Evolutionary conservation across 2,329 filamentous ascomycete genomes (phyloP).

Genomic region (Aureobasidium namibiae): DNA sequence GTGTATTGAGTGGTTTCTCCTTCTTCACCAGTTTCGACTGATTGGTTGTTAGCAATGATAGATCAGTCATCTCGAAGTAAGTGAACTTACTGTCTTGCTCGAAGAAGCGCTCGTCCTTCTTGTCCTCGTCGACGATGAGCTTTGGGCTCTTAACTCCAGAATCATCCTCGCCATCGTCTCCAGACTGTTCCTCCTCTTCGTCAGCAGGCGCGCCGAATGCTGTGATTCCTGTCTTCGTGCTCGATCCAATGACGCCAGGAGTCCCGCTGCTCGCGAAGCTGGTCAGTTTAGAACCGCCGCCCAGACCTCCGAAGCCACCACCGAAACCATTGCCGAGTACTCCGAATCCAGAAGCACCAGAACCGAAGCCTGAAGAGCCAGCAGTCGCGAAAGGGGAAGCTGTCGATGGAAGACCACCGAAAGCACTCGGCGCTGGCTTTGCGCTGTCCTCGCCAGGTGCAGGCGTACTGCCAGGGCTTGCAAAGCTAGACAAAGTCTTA

Average conservation of each 20-base stretch:
- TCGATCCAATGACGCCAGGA: constrained; percentile 40
- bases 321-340: constrained; percentile 33
- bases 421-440: constrained; percentile 23
- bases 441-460: constrained; percentile 10
- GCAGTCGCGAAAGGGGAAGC: constrained; percentile 23
- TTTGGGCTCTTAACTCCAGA: constrained; percentile 34
- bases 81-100: constrained; percentile 57
- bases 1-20: constrained; percentile 68
- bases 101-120: constrained; percentile 51
- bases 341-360: constrained; percentile 33
- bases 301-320: constrained; percentile 29
- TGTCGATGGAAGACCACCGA: constrained; percentile 31
- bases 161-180: constrained; percentile 43
- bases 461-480: constrained; percentile 15
- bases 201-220: constrained; percentile 71
- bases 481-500: constrained; percentile 24
- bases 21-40: constrained; percentile 82
- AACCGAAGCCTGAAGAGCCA: constrained; percentile 21
- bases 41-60: constrained; percentile 21
- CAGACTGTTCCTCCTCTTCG: constrained; percentile 43
- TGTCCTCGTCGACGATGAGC: constrained; percentile 47
- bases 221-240: constrained; percentile 50
- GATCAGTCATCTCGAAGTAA: background rate
- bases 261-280: constrained; percentile 53
- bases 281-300: constrained; percentile 42